Base-by-base conservation (phyloP, 2,329 filamentous ascomycete genomes). In the Phaeosphaeriaceae sp. region DNA sequence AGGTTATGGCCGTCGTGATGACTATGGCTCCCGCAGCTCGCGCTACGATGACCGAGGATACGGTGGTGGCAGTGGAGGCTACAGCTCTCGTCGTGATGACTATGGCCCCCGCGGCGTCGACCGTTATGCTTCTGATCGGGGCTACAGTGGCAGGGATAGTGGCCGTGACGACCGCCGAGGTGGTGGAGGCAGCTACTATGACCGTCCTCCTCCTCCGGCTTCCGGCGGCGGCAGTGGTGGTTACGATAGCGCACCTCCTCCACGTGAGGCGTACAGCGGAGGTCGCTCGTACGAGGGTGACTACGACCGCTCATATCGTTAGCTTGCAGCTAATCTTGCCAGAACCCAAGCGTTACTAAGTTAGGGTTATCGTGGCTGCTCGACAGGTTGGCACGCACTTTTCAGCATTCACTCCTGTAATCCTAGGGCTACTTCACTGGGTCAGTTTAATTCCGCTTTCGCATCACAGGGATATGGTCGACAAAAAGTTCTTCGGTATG, bases 101-200 rank as follows among this genome's bases (percentile, higher is more conserved):
- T 76, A 78, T 48, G 73, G 75, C 55, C 66, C 73, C 46, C 74
- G 74, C 61, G 73, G 75, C 51, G 78, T 79, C 44, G 72, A 74
- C 49, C 87, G 88, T 67, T 85, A 86, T 68, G 88, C 90, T 62
- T 88, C 89, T 61, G 84, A 85, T 59, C 79, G 88, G 64, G 86
- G 88, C 62, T 72, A 73, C 49, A 61, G 68, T 41, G 85, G 87
- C 57, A 85, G 85, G 62, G 78, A 82, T 54, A 78, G 80, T 58
- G 85, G 83, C 58, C 77, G 82, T 58, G 79, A 67, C n/a, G 64
- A 65, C 33, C 60, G 69, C 44, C 85, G 88, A 71, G 86, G 87
- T 63, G 83, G 84, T 54, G 80, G 88, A 63, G 85, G 88, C 61
- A 78, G 82, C 58, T 79, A 81, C 60, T 85, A 85, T 73, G 85